Conservation (phyloP, 2,329 filamentous ascomycete genomes). For the Neophaeococcomyces aloes region DNA sequence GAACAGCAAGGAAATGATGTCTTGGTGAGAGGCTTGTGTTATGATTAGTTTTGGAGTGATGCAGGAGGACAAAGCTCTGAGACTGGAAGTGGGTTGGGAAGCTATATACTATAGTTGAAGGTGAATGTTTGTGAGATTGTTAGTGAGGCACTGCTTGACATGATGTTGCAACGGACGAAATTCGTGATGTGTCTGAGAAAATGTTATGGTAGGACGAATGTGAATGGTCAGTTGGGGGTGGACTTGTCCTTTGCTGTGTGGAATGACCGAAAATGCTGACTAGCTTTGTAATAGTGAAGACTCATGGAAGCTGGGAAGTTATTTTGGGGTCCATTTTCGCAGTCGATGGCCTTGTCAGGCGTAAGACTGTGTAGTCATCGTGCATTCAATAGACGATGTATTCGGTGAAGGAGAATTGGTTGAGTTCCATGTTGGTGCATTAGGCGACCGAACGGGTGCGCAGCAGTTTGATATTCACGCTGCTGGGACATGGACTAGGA, state of each 20-base stretch:
- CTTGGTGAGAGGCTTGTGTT: conserved; percentile 3
- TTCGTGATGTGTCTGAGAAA: background rate
- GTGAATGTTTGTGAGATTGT: background rate
- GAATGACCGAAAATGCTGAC: conserved; percentile 3
- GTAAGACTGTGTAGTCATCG: conserved; percentile 2
- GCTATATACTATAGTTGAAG: conserved; percentile 5
- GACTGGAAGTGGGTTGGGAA: background rate
- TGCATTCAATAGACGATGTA: background rate
- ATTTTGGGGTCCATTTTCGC: conserved; percentile 7
- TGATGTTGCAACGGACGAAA: conserved; percentile 4
- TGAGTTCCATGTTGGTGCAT: background rate
- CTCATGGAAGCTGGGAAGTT: conserved; percentile 3
- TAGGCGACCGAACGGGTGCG: conserved; percentile 2
- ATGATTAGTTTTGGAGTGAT: conserved; percentile 8
- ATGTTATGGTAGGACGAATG: conserved; percentile 1
- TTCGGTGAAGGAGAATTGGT: conserved; percentile 1
- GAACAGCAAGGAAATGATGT: conserved; percentile 5
- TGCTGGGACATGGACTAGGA: too few species aligned
- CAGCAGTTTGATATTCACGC: too few species aligned
- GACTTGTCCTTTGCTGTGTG: background rate
- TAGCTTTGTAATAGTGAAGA: background rate
- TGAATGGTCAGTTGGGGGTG: conserved; percentile 3
- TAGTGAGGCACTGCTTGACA: background rate
- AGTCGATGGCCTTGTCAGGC: conserved; percentile 5
- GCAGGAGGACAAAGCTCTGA: background rate